Conservation (phyloP, 2,329 filamentous ascomycete species). For the Colletotrichum euphorbiae region DNA sequence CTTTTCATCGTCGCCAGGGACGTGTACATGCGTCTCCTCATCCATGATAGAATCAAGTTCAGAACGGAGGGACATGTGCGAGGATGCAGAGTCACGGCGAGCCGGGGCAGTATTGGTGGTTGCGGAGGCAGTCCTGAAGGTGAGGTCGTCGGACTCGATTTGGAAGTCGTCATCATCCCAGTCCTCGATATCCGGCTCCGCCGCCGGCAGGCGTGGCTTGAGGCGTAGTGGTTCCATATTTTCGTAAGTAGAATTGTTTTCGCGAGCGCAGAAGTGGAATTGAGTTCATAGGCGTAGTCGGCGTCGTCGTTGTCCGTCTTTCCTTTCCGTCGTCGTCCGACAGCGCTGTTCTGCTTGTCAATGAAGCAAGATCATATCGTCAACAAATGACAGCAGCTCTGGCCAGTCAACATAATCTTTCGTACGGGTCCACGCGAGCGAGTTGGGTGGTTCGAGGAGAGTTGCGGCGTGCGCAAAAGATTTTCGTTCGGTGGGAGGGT, state of each 20-base stretch:
- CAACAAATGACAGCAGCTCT: slow-evolving; percentile 39
- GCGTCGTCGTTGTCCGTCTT: slow-evolving; percentile 2
- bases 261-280: slow-evolving; percentile 24
- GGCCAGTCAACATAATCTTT: slow-evolving; percentile 41
- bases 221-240: slow-evolving; percentile 67
- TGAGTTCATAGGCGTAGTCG: slow-evolving; percentile 15
- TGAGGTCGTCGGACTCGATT: slow-evolving; percentile 75
- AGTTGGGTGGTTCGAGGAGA: slow-evolving; percentile 6
- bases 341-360: slow-evolving; percentile 39
- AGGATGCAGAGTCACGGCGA: slow-evolving; percentile 83
- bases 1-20: slow-evolving; percentile 86
- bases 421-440: slow-evolving; percentile 20
- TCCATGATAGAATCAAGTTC: slow-evolving; percentile 81
- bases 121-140: slow-evolving; percentile 65
- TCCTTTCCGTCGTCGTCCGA: slow-evolving; percentile 30
- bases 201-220: slow-evolving; percentile 64
- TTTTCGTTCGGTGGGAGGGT: slow-evolving; percentile 23
- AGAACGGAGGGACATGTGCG: slow-evolving; percentile 83
- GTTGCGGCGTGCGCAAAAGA: slow-evolving; percentile 18
- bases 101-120: slow-evolving; percentile 59
- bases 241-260: slow-evolving; percentile 19
- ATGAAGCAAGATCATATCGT: slow-evolving; percentile 43
- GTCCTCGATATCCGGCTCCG: slow-evolving; percentile 73
- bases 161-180: slow-evolving; percentile 85
- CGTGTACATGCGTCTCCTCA: slow-evolving; percentile 87